Evolutionary conservation across 176 grass and related monocot genomes (phyloP).

Genomic region (Saccharum officinarum): DNA sequence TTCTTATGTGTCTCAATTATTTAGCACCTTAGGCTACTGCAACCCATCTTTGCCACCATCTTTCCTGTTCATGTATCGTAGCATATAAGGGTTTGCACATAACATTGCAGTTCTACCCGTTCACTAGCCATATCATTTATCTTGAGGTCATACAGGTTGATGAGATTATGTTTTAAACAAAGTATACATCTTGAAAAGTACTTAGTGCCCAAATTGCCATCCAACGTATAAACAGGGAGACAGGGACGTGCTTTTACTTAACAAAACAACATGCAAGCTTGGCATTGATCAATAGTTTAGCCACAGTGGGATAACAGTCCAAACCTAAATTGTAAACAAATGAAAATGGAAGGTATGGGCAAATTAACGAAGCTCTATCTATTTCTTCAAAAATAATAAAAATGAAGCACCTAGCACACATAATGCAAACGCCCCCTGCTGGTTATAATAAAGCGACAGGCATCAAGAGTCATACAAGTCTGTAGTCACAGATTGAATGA

Average conservation of each 20-base stretch:
- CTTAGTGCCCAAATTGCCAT: neutral
- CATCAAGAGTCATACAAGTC: neutral
- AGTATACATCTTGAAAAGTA: neutral
- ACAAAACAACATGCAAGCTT: neutral
- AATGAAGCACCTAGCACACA: neutral
- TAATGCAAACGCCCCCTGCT: constrained; percentile 13
- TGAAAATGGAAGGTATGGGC: constrained; percentile 2
- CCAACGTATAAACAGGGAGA: neutral
- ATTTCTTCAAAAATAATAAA: neutral
- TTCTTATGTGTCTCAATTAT: neutral
- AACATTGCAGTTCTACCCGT: neutral
- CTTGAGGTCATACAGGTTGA: neutral
- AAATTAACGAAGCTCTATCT: neutral
- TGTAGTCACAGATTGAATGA: neutral
- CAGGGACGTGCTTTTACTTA: neutral
- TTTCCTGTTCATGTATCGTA: neutral
- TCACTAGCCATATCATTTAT: neutral
- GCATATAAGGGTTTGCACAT: neutral
- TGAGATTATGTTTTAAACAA: constrained; percentile 1
- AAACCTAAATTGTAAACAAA: neutral
- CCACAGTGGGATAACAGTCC: neutral
- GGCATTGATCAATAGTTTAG: constrained; percentile 8
- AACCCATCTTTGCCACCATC: neutral
- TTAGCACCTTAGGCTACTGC: neutral
- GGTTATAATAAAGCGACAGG: neutral